Evolutionary conservation across 345 rosid genomes (phyloP).

Genomic region (Gossypioides kirkii): DNA sequence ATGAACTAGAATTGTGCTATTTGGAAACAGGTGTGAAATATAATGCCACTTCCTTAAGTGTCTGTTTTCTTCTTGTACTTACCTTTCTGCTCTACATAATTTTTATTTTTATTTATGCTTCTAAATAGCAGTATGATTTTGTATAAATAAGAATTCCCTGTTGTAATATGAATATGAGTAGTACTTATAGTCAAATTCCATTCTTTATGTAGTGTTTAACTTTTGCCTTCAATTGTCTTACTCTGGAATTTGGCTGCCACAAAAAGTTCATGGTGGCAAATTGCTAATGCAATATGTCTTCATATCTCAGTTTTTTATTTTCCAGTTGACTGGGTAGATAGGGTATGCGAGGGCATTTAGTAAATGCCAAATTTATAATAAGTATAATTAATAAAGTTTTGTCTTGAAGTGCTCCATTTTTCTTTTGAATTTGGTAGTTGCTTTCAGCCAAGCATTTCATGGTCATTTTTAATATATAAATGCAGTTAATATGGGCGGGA

Average conservation of each 20-base stretch:
- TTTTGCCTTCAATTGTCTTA: background rate
- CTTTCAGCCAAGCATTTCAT: background rate
- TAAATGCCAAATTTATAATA: background rate
- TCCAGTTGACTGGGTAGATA: background rate
- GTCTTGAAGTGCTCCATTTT: background rate
- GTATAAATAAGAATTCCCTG: background rate
- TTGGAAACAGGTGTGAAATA: constrained; percentile 71
- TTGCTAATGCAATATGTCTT: background rate
- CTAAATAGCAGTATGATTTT: background rate
- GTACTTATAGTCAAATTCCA: background rate
- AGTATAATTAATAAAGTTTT: background rate
- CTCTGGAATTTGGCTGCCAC: background rate
- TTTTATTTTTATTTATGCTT: background rate
- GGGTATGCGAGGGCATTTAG: background rate
- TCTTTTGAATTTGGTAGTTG: background rate
- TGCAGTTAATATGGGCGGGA: constrained; percentile 70
- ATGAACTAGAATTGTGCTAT: constrained; percentile 92
- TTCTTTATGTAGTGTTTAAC: background rate
- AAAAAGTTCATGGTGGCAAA: background rate
- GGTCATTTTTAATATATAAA: constrained; percentile 9
- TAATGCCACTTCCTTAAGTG: background rate
- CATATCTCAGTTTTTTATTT: background rate
- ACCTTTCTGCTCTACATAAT: background rate
- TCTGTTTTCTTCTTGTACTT: background rate
- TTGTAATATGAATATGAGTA: background rate